Evolutionary conservation across 208 protist genomes (phyloP), one percentile per base, ranked within the genome.

Genomic region (Acanthamoeba castellanii): DNA sequence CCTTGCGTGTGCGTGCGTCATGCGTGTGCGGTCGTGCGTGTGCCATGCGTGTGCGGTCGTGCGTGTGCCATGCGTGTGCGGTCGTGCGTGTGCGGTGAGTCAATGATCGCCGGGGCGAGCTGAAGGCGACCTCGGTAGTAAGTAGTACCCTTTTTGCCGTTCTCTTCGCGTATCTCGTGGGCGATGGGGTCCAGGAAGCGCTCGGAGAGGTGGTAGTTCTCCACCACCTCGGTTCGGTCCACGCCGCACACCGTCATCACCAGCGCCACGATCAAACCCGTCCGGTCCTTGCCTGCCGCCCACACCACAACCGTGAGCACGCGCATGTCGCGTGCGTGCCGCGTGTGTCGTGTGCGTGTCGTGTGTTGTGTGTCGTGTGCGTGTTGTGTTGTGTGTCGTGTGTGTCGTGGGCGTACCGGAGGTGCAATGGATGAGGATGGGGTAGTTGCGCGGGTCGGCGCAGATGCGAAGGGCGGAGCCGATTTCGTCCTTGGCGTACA

Each of bases 201-300:
- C 34, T 94, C 89, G 42, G 89, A 94, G 7, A 94, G 64, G 50
- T 94, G 27, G 47, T 94, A 94, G 32, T 94, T 81, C 34, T 94
- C 89, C 4, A 94, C 70, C 66, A 94, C 68, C 20, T 82, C 89
- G 45, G 18, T 64, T 50, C 89, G 61, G 25, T 81, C 66, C 22
- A 94, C 89, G 50, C 68, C 89, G 70, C 89, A 94, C 6, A 94
- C 68, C 22, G 64, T 68, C 68, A 94, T 34, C 64, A 94, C 7
- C 3, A 94, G 89, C 14, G 89, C 89, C 9, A 64, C 61, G 32
- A 94, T 57, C 22, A 94, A n/a, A 30, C 89, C 89, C 37, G 89
- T 94, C 27, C 89, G 4, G 42, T 94, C 89, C 68, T 94, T 94
- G 8, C 89, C 88, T 93, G n/a, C n/a, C n/a, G 61, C 27, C n/a